Base-by-base conservation (phyloP, 208 protist genomes). In the Leishmania braziliensis region DNA sequence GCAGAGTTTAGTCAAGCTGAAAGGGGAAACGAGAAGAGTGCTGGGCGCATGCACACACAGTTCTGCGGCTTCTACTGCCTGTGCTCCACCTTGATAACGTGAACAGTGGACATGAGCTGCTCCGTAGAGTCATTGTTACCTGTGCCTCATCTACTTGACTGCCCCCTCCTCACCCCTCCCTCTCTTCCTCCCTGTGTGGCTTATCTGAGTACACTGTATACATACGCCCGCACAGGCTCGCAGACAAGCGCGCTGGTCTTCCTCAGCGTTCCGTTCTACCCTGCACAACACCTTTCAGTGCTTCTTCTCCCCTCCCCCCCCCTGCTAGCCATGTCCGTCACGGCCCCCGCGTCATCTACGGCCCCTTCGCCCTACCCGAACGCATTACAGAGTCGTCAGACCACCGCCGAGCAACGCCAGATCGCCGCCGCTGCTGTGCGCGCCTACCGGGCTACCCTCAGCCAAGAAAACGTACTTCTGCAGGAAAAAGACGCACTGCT, bases 381-480 rank as follows among this genome's bases (percentile, higher is more conserved):
- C 79, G 75, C 51, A 26, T 73, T 94, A 26, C 92, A 95, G 81
- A 83, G 77, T 58, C 86, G 92, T 12, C 82, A 90, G 12, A 89
- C 74, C 36, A 81, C 84, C 9, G 56, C 72, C 20, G 73, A 51
- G 26, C 80, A 91, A 14, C 77, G 78, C 36, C 54, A 54, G 48
- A 78, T 74, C 53, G 82, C 85, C 18, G 80, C 82, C 0, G 79
- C 53, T 0, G 86, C 86, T 8, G 77, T 84, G 62, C 46, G 4
- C 18, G 46, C 14, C 23, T 85, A 88, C 78, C 65, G 53, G 8
- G 29, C 62, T 20, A 68, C 48, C 6, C 56, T 82, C 36, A 48
- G 29, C 12, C 50, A 79, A 1, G 72, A 82, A 56, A 56, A 81
- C 2, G 72, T 33, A 14, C 83, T 80, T 58, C 74, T 82, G 3